Percentiles rank a stretch among this genome's conserved stretches.
These are phyloP conservation scores for Ophiocordyceps camponoti-saundersi DNA, from an alignment of 2,329 filamentous ascomycete genomes.

Conservation along the genomic window DNA sequence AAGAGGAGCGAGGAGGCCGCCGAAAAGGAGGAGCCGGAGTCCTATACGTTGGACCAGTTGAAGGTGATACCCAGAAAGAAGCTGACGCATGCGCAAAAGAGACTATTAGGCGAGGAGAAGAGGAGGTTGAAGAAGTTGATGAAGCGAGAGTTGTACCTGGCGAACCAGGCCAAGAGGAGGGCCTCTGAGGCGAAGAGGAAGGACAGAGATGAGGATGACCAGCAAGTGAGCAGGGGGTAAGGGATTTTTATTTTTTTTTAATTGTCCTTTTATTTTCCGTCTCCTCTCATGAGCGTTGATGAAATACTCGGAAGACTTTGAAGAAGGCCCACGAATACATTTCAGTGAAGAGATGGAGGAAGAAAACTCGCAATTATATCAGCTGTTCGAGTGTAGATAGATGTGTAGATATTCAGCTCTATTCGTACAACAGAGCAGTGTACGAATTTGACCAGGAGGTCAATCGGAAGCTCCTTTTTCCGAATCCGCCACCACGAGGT, in stretches of 20 bases:
- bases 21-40: neutral
- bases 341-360: too few relatives aligned
- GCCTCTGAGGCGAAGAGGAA: neutral
- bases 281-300: too few relatives aligned
- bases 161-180: slow-evolving; percentile 4
- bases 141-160: neutral
- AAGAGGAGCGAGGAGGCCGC: neutral
- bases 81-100: neutral
- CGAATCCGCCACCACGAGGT: slow-evolving; percentile 1
- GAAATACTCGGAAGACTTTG: too few relatives aligned
- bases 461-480: too few relatives aligned
- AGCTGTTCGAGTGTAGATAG: too few relatives aligned
- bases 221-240: neutral
- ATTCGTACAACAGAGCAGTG: too few relatives aligned
- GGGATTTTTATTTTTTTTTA: too few relatives aligned
- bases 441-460: too few relatives aligned
- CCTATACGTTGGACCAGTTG: too few relatives aligned
- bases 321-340: too few relatives aligned
- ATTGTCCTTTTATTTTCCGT: too few relatives aligned
- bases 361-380: too few relatives aligned
- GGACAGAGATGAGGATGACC: slow-evolving; percentile 2
- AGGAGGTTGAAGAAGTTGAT: slow-evolving; percentile 10
- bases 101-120: slow-evolving; percentile 17
- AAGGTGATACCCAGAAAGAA: neutral
- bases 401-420: neutral